Evolutionary conservation across 768 basidiomycete species (phyloP).

Genomic region (Trametes cinnabarina): DNA sequence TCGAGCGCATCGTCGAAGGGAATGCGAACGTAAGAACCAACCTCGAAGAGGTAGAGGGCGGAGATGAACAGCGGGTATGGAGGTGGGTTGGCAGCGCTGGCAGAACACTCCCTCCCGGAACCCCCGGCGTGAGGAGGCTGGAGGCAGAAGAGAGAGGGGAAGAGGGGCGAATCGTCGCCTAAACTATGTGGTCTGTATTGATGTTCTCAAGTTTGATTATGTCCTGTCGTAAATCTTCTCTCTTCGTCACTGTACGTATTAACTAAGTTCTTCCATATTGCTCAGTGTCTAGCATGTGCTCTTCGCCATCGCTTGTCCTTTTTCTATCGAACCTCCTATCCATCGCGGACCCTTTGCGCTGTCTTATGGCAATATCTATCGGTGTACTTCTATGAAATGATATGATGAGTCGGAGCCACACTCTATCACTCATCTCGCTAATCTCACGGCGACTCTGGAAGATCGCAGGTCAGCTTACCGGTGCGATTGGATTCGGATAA

Average conservation of each 20-base stretch:
- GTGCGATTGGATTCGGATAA: neutral
- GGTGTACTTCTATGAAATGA: conserved; percentile 1
- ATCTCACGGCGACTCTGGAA: neutral
- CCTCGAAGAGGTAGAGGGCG: conserved; percentile 78
- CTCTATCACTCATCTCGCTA: conserved; percentile 2
- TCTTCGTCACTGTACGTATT: neutral
- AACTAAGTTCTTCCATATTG: conserved; percentile 3
- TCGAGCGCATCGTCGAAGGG: conserved; percentile 82
- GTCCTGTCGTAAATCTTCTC: neutral
- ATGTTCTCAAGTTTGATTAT: neutral
- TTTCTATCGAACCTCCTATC: neutral
- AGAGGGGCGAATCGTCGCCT: conserved; percentile 15
- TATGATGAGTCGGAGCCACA: neutral
- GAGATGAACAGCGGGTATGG: conserved; percentile 90
- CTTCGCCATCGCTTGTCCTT: conserved; percentile 2
- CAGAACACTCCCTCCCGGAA: conserved; percentile 23
- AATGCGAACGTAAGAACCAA: conserved; percentile 89
- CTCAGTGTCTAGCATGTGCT: conserved; percentile 8
- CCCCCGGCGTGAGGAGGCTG: conserved; percentile 13
- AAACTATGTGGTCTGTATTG: neutral
- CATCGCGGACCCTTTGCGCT: neutral
- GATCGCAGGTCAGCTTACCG: neutral
- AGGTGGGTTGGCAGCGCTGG: conserved; percentile 72
- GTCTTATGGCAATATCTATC: conserved; percentile 17
- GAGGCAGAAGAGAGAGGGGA: conserved; percentile 13